Evolutionary conservation across 495 filamentous ascomycete species (phyloP).

Genomic region (Niebla homalea): DNA sequence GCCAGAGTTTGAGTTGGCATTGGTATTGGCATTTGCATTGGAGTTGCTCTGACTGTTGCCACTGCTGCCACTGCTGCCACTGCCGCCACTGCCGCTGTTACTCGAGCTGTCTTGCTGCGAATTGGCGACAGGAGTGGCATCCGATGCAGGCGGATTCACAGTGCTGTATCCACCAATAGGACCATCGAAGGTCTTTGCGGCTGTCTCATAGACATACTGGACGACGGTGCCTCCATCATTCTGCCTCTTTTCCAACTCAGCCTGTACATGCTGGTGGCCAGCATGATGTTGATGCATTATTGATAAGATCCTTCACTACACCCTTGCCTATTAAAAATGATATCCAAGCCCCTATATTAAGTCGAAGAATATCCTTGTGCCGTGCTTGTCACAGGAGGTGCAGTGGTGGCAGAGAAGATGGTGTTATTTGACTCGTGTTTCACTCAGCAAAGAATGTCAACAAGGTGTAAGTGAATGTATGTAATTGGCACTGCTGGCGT

Average conservation of each 20-base stretch:
- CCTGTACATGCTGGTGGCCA: slow-evolving; percentile 19
- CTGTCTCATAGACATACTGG: slow-evolving; percentile 42
- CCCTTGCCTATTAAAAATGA: not conserved
- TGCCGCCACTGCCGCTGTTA: not conserved
- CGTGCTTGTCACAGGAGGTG: not conserved
- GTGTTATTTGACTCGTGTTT: slow-evolving; percentile 4
- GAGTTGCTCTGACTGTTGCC: not conserved
- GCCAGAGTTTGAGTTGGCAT: not conserved
- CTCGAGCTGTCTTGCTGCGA: not conserved
- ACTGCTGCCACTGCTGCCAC: not conserved
- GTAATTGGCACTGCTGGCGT: slow-evolving; percentile 11
- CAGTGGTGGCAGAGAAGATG: slow-evolving; percentile 4
- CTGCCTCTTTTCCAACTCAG: slow-evolving; percentile 9
- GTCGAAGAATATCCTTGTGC: not conserved
- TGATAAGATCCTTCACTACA: slow-evolving; percentile 4
- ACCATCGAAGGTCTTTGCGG: slow-evolving; percentile 40
- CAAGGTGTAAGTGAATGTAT: not conserved
- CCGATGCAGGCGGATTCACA: slow-evolving; percentile 15
- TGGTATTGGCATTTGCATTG: slow-evolving; percentile 1
- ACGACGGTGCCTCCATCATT: slow-evolving; percentile 27
- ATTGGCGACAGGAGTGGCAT: slow-evolving; percentile 7
- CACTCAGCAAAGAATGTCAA: slow-evolving; percentile 10
- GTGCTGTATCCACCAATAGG: slow-evolving; percentile 44
- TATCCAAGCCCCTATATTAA: slow-evolving; percentile 7
- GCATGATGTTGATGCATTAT: slow-evolving; percentile 21